Conservation (phyloP, 352 stramenopile genomes). For the Phytophthora lateralis region DNA sequence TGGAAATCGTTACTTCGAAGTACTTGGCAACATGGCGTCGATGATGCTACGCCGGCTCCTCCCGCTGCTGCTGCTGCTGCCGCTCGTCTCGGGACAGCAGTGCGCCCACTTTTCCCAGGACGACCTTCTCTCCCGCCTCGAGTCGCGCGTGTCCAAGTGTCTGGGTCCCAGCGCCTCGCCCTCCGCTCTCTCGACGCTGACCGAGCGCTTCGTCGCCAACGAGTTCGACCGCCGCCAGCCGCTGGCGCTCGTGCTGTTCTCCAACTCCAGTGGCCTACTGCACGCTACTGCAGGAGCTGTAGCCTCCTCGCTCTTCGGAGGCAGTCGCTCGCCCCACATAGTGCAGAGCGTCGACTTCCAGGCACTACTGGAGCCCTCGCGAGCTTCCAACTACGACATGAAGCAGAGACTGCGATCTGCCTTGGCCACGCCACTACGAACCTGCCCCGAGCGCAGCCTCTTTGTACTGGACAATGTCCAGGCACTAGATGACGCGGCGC, state of each 20-base stretch:
- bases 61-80: constrained; percentile 23
- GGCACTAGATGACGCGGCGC: constrained; percentile 42
- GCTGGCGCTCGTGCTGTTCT: constrained; percentile 61
- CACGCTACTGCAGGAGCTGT: constrained; percentile 39
- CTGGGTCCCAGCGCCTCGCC: constrained; percentile 36
- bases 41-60: constrained; percentile 19
- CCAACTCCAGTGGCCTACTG: constrained; percentile 45
- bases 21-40: background rate
- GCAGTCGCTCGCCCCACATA: constrained; percentile 20
- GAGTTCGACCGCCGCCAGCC: constrained; percentile 61
- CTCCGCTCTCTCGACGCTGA: constrained; percentile 42
- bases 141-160: constrained; percentile 46
- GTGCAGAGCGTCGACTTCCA: constrained; percentile 39
- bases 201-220: constrained; percentile 51
- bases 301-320: constrained; percentile 41
- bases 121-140: constrained; percentile 49
- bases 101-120: constrained; percentile 48
- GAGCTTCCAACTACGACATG: constrained; percentile 49
- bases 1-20: no score
- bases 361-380: constrained; percentile 29
- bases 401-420: constrained; percentile 50
- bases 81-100: constrained; percentile 18
- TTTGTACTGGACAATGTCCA: constrained; percentile 63
- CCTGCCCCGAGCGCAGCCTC: constrained; percentile 57
- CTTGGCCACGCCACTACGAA: constrained; percentile 36